phyloP scores from a whole-genome alignment of 495 filamentous ascomycete species.

The Penicillium macrosclerotiorum region DNA sequence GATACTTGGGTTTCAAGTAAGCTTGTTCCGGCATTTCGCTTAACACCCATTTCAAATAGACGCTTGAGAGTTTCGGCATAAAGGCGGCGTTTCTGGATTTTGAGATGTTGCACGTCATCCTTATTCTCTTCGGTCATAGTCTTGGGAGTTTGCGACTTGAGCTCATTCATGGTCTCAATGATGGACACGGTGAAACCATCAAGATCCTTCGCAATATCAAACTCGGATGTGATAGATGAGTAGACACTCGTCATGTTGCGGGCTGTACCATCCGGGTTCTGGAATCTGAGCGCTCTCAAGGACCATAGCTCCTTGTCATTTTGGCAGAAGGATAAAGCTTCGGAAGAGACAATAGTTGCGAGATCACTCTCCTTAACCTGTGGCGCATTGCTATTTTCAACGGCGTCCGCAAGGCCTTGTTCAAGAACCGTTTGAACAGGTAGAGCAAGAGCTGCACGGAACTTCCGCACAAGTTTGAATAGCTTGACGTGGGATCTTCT shows the following conservation, averaged over 20 bases:
- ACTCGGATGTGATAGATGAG: conserved; percentile 44
- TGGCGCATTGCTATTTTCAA: conserved; percentile 19
- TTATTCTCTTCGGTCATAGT: conserved; percentile 80
- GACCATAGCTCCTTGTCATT: conserved; percentile 52
- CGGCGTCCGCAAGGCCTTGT: conserved; percentile 60
- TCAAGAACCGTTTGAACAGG: conserved; percentile 63
- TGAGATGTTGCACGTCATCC: conserved; percentile 76
- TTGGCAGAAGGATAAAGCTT: conserved; percentile 54
- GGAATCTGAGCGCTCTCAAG: conserved; percentile 63
- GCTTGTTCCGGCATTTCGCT: conserved; percentile 68
- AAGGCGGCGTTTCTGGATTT: conserved; percentile 84
- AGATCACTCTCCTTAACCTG: conserved; percentile 17
- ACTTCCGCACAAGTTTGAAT: conserved; percentile 87
- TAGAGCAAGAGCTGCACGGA: conserved; percentile 69
- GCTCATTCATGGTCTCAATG: conserved; percentile 61
- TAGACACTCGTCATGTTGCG: conserved; percentile 60
- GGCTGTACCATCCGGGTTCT: conserved; percentile 63
- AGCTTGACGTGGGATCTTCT: conserved; percentile 87
- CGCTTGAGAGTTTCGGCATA: conserved; percentile 82
- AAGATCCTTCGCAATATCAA: conserved; percentile 60
- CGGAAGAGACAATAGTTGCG: conserved; percentile 27
- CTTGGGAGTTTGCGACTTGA: conserved; percentile 78
- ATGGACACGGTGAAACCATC: conserved; percentile 66
- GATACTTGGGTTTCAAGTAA: conserved; percentile 69
- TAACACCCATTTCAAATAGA: conserved; percentile 84